phyloP scores from a whole-genome alignment of 345 rosid genomes.

The Cardamine occulta region DNA sequence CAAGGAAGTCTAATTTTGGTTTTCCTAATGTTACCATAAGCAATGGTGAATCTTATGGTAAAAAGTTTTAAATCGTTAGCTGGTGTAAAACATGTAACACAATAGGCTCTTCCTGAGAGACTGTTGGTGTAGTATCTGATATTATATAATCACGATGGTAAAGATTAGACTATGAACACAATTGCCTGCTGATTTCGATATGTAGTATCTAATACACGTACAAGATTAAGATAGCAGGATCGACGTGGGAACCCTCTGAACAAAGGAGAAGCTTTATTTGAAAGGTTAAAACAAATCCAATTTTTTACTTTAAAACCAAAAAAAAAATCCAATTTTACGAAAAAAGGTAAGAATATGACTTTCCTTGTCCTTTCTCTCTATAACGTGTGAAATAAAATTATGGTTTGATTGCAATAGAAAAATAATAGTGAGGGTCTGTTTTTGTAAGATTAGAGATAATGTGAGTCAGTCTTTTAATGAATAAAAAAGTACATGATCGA shows the following conservation, averaged over 20 bases:
- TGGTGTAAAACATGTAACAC: background rate
- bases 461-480: background rate
- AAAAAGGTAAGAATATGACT: background rate
- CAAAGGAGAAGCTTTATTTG: constrained; percentile 20
- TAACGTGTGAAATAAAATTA: background rate
- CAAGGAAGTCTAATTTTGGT: background rate
- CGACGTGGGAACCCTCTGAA: background rate
- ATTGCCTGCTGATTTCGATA: background rate
- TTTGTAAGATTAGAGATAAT: constrained; percentile 4
- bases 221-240: constrained; percentile 7
- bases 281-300: background rate
- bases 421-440: background rate
- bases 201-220: background rate
- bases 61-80: background rate
- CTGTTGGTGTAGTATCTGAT: background rate
- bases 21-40: background rate
- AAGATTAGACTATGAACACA: constrained; percentile 9
- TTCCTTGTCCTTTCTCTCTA: background rate
- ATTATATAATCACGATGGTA: background rate
- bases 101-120: background rate
- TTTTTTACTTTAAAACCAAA: background rate
- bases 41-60: background rate
- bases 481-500: constrained; percentile 4
- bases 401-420: background rate
- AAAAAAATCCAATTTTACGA: background rate